Percentiles rank a stretch among this genome's conserved stretches.
phyloP scores from a whole-genome alignment of 2,329 filamentous ascomycete species.

The Pyricularia sp. region DNA sequence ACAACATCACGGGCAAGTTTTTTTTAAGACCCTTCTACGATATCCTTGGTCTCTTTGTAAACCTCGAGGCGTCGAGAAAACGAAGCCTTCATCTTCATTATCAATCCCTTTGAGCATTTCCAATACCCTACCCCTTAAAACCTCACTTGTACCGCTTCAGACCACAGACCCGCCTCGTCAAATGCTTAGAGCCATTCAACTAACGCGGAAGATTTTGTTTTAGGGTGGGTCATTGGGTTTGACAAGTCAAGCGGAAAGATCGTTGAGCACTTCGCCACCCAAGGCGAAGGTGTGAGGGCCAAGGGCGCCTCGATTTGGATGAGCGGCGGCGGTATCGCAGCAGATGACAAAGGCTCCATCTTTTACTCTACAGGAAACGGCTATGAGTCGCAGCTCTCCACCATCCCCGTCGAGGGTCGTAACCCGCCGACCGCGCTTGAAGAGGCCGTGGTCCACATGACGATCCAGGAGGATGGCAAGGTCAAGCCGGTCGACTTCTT shows the following conservation, averaged over 20 bases:
- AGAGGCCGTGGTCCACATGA: slow-evolving; percentile 39
- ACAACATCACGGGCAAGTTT: slow-evolving; percentile 29
- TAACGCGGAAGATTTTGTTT: neutral
- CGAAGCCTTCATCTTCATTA: no score
- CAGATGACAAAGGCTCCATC: slow-evolving; percentile 34
- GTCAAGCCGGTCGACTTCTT: slow-evolving; percentile 37
- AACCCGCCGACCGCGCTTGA: slow-evolving; percentile 34
- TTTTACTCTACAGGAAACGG: slow-evolving; percentile 39
- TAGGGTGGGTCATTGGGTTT: slow-evolving; percentile 36
- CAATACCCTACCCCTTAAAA: no score
- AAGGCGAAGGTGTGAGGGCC: slow-evolving; percentile 30
- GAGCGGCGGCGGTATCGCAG: slow-evolving; percentile 36
- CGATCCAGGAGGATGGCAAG: slow-evolving; percentile 31
- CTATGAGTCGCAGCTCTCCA: slow-evolving; percentile 34
- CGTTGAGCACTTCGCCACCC: slow-evolving; percentile 32
- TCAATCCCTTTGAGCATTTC: no score
- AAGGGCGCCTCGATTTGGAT: slow-evolving; percentile 37
- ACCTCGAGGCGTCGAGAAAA: no score
- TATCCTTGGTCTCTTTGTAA: no score
- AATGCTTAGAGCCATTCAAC: no score
- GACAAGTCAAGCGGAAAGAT: slow-evolving; percentile 33
- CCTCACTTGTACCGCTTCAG: no score
- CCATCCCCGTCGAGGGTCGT: slow-evolving; percentile 31
- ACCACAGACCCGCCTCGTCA: no score
- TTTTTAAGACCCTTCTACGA: no score